These are phyloP conservation scores for Tieghemostelium lacteum DNA, from an alignment of 78 protist species.

Conservation along the genomic window DNA sequence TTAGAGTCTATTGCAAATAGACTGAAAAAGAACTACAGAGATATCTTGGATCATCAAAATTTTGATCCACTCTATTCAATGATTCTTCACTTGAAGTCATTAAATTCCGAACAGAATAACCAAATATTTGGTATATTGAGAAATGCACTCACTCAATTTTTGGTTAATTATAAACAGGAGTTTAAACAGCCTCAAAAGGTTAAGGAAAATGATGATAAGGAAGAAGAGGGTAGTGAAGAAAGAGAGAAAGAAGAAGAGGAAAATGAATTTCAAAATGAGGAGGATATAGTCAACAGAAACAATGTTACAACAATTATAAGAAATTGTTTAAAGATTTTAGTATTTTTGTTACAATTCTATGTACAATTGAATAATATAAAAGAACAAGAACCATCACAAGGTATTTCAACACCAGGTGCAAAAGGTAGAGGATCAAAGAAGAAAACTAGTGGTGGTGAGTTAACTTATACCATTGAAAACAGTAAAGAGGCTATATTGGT, in stretches of 20 bases:
- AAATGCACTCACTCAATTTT: background rate
- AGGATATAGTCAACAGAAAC: slow-evolving; percentile 1
- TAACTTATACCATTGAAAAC: no score
- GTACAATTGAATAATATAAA: no score
- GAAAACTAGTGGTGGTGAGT: no score
- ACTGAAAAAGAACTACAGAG: slow-evolving; percentile 12
- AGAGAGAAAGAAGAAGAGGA: background rate
- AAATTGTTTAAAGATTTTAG: background rate
- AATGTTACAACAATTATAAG: background rate
- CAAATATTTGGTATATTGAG: slow-evolving; percentile 23
- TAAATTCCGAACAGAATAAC: slow-evolving; percentile 17
- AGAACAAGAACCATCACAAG: no score
- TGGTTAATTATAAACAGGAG: background rate
- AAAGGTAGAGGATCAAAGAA: no score
- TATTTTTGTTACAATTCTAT: background rate
- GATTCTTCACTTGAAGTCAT: background rate
- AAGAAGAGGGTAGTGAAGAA: background rate
- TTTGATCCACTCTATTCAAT: slow-evolving; percentile 38
- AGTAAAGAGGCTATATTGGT: background rate
- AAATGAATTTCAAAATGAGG: slow-evolving; percentile 1
- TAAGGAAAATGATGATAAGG: background rate
- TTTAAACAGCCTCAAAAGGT: background rate
- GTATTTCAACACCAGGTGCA: no score
- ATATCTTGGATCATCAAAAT: slow-evolving; percentile 12
- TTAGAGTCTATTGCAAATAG: slow-evolving; percentile 44